Evolutionary conservation across 1,284 basidiomycete species (phyloP).

Genomic region (Trichosporon asahii): DNA sequence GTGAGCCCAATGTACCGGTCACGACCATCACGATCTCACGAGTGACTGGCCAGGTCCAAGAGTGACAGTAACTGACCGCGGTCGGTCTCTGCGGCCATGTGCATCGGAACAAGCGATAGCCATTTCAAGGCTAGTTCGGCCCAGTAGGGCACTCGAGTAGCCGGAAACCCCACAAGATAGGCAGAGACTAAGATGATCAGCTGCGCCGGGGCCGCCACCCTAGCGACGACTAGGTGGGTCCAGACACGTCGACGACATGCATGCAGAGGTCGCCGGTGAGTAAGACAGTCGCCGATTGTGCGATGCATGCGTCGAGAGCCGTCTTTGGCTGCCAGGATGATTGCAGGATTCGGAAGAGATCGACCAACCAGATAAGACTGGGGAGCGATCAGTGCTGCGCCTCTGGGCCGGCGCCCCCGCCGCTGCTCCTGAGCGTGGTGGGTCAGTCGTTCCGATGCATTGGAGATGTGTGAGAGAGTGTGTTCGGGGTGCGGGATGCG

Average conservation of each 20-base stretch:
- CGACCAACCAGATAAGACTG: not conserved
- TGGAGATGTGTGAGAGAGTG: too few relatives aligned
- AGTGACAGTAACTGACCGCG: too few relatives aligned
- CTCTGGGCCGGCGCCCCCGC: not conserved
- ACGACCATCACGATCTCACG: too few relatives aligned
- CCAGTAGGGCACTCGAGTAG: not conserved
- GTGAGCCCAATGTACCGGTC: too few relatives aligned
- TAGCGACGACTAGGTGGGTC: not conserved
- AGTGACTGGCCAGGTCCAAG: too few relatives aligned
- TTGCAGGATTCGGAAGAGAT: not conserved
- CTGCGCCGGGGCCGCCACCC: not conserved
- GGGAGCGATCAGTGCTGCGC: not conserved
- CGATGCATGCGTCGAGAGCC: too few relatives aligned
- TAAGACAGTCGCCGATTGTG: not conserved
- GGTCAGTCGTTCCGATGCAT: not conserved
- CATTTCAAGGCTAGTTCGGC: not conserved
- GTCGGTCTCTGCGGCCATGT: too few relatives aligned
- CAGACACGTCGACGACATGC: not conserved
- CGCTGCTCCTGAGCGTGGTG: not conserved
- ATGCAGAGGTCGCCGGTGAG: too few relatives aligned
- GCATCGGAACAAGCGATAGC: too few relatives aligned
- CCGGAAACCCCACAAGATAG: not conserved
- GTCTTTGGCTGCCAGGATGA: too few relatives aligned
- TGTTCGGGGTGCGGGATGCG: too few relatives aligned
- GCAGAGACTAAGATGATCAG: not conserved